Percentiles rank a stretch among this genome's conserved stretches.
phyloP scores from a whole-genome alignment of 768 basidiomycete species.

The Russula vinacea region DNA sequence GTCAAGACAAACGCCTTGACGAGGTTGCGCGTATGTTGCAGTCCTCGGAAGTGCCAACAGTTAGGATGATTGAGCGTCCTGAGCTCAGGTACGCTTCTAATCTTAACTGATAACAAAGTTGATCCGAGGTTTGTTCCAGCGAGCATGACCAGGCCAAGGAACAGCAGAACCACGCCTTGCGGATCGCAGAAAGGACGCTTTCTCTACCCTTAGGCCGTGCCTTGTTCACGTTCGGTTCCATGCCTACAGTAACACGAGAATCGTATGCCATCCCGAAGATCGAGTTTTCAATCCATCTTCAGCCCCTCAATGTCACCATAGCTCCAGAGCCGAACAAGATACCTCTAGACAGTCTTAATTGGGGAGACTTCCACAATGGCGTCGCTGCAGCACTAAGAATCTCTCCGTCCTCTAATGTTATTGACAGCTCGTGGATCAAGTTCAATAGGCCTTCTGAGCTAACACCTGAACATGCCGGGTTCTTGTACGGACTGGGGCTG shows the following conservation, averaged over 20 bases:
- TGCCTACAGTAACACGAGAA: constrained; percentile 71
- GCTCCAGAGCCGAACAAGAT: constrained; percentile 72
- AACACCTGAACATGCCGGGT: constrained; percentile 94
- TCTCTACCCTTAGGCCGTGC: constrained; percentile 87
- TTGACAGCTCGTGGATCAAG: constrained; percentile 94
- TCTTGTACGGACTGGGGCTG: constrained; percentile 87
- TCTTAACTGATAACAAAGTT: neutral
- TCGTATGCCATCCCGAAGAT: constrained; percentile 77
- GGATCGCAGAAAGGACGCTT: constrained; percentile 84
- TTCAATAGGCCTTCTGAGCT: constrained; percentile 92
- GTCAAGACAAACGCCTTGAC: constrained; percentile 82
- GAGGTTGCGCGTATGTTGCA: constrained; percentile 91
- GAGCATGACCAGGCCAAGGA: constrained; percentile 87
- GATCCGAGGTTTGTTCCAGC: constrained; percentile 40
- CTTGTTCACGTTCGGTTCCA: constrained; percentile 86
- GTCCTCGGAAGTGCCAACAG: constrained; percentile 65
- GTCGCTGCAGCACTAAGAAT: constrained; percentile 89
- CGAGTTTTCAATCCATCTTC: constrained; percentile 69
- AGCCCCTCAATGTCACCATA: constrained; percentile 65
- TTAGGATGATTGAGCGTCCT: constrained; percentile 63
- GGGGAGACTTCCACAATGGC: constrained; percentile 99
- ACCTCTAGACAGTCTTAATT: constrained; percentile 64
- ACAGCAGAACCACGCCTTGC: constrained; percentile 74
- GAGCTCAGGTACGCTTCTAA: constrained; percentile 57
- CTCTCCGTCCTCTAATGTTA: constrained; percentile 63